Evolutionary conservation across 1,139 yeast species (phyloP).

Genomic region (Debaryomyces sp.): DNA sequence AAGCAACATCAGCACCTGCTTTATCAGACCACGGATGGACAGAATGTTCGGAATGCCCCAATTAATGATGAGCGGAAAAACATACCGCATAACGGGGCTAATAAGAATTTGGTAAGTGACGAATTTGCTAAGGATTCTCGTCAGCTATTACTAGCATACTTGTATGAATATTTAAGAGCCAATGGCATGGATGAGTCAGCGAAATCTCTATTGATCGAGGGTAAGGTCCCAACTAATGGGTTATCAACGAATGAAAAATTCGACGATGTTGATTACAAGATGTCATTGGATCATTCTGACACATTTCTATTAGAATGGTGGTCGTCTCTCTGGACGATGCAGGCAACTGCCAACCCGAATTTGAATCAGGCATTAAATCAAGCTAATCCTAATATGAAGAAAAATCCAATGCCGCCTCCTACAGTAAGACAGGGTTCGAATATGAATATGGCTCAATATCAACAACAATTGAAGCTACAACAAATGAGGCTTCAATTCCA

Average conservation of each 20-base stretch:
- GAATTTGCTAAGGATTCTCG: conserved; percentile 31
- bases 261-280: conserved; percentile 11
- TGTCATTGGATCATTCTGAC: conserved; percentile 17
- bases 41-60: background rate
- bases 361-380: conserved; percentile 27
- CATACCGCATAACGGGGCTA: background rate
- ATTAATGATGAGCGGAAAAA: background rate
- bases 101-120: background rate
- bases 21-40: background rate
- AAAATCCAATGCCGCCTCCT: conserved; percentile 15
- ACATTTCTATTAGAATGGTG: conserved; percentile 60
- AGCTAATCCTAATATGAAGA: conserved; percentile 7
- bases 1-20: background rate
- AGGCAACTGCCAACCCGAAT: conserved; percentile 37
- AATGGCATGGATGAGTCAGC: conserved; percentile 56
- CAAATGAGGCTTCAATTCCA: conserved; percentile 17
- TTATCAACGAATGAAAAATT: conserved; percentile 14
- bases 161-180: conserved; percentile 49
- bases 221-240: conserved; percentile 30
- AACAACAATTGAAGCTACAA: conserved; percentile 19
- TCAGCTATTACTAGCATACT: conserved; percentile 49
- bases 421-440: conserved; percentile 7
- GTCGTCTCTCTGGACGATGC: conserved; percentile 52
- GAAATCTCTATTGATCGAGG: conserved; percentile 42
- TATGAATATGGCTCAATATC: conserved; percentile 13